These are phyloP conservation scores for Mortierella sp. DNA, from an alignment of 371 early-diverging fungal genomes.

Conservation along the genomic window DNA sequence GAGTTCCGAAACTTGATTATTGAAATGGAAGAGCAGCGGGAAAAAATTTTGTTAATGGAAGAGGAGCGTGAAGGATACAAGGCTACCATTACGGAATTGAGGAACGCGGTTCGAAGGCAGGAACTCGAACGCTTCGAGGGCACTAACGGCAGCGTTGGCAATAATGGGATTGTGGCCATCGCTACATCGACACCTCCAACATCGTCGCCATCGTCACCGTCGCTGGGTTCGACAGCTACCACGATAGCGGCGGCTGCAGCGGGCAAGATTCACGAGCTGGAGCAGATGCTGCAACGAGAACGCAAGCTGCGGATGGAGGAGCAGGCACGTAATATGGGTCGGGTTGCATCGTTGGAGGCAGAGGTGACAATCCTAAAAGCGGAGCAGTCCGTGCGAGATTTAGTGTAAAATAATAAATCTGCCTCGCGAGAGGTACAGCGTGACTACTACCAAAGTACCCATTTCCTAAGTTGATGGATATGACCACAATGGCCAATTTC, in stretches of 20 bases:
- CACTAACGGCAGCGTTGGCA: neutral
- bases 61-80: slow-evolving; percentile 44
- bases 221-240: slow-evolving; percentile 18
- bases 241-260: slow-evolving; percentile 33
- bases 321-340: slow-evolving; percentile 31
- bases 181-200: slow-evolving; percentile 6
- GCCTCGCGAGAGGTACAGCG: too few relatives aligned
- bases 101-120: slow-evolving; percentile 38
- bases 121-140: slow-evolving; percentile 22
- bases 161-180: slow-evolving; percentile 2
- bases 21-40: slow-evolving; percentile 61
- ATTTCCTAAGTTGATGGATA: too few relatives aligned
- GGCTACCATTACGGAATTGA: slow-evolving; percentile 37
- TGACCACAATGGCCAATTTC: too few relatives aligned
- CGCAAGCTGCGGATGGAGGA: slow-evolving; percentile 55
- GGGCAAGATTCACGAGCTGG: slow-evolving; percentile 28
- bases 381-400: slow-evolving; percentile 36
- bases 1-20: slow-evolving; percentile 54
- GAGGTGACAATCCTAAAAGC: slow-evolving; percentile 42
- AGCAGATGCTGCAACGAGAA: slow-evolving; percentile 50
- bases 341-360: slow-evolving; percentile 61
- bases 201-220: slow-evolving; percentile 15
- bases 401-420: slow-evolving; percentile 4
- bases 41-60: slow-evolving; percentile 58
- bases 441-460: too few relatives aligned